Evolutionary conservation across 768 basidiomycete species (phyloP).

Genomic region (Tricholoma sp.): DNA sequence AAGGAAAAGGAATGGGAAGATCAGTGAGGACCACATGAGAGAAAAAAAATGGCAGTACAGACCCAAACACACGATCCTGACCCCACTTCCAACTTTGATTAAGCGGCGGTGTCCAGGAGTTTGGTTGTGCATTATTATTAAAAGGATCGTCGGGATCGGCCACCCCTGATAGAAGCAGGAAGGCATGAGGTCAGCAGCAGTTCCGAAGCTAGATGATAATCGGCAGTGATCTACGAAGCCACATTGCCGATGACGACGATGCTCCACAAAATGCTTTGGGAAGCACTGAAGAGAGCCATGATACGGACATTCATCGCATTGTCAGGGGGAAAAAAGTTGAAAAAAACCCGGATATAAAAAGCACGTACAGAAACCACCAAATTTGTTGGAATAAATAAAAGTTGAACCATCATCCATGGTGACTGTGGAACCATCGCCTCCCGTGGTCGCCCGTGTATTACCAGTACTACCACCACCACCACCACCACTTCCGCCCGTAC

Average conservation of each 20-base stretch:
- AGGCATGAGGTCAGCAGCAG: conserved; percentile 5
- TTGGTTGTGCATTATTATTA: conserved; percentile 67
- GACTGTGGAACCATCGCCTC: conserved; percentile 67
- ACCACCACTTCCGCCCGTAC: not conserved
- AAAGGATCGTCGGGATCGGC: conserved; percentile 68
- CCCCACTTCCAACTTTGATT: conserved; percentile 72
- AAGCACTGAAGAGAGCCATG: not conserved
- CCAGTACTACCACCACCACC: not conserved
- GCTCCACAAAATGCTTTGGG: not conserved
- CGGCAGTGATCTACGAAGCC: not conserved
- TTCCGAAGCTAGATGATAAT: not conserved
- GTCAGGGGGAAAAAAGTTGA: not conserved
- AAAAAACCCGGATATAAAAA: not conserved
- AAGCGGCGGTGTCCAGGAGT: conserved; percentile 77
- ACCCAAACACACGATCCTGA: conserved; percentile 59
- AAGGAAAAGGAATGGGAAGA: conserved; percentile 1
- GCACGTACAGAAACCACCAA: conserved; percentile 68
- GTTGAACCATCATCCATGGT: conserved; percentile 61
- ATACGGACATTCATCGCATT: not conserved
- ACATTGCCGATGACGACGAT: not conserved
- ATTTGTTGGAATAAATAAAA: conserved; percentile 73
- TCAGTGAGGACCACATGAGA: conserved; percentile 8
- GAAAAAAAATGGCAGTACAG: conserved; percentile 13
- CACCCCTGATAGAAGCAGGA: conserved; percentile 40
- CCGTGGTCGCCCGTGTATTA: conserved; percentile 32